These are phyloP conservation scores for Cordyceps farinosa DNA, from an alignment of 2,329 filamentous ascomycete species.

Conservation along the genomic window DNA sequence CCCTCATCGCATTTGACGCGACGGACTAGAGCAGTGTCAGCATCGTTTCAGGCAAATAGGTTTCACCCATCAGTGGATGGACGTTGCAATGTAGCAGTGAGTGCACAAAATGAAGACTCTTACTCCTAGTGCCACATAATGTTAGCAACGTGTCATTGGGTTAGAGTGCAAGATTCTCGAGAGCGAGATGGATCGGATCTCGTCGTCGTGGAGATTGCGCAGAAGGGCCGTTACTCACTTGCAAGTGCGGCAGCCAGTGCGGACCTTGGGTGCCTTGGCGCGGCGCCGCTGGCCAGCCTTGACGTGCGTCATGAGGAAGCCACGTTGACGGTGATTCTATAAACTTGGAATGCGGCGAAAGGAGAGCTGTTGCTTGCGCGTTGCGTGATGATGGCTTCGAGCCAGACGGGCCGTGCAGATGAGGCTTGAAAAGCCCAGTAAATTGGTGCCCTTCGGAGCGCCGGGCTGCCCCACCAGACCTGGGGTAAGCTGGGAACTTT, in stretches of 20 bases:
- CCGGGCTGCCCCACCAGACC: neutral
- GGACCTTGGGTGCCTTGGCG: conserved; percentile 19
- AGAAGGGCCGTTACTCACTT: conserved; percentile 12
- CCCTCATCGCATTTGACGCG: conserved; percentile 18
- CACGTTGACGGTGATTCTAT: neutral
- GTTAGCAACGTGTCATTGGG: neutral
- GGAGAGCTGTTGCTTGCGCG: neutral
- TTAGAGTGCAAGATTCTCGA: neutral
- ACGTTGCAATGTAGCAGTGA: neutral
- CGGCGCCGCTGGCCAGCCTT: conserved; percentile 19
- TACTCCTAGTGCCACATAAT: neutral
- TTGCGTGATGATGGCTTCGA: neutral
- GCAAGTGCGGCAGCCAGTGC: conserved; percentile 18
- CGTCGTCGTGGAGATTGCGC: neutral
- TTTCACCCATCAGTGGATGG: neutral
- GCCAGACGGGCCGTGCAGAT: neutral
- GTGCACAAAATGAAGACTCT: neutral
- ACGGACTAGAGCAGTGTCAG: conserved; percentile 11
- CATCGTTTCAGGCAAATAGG: neutral
- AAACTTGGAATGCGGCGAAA: neutral
- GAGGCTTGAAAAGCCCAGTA: neutral
- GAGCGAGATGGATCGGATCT: neutral
- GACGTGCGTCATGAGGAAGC: conserved; percentile 18
- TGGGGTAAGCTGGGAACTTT: neutral
- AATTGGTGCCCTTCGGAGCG: neutral